A percentile compares a stretch with the other conserved stretches of the same genome.
Conservation (phyloP, 2,329 filamentous ascomycete species). For the Elsinoe arachidis region DNA sequence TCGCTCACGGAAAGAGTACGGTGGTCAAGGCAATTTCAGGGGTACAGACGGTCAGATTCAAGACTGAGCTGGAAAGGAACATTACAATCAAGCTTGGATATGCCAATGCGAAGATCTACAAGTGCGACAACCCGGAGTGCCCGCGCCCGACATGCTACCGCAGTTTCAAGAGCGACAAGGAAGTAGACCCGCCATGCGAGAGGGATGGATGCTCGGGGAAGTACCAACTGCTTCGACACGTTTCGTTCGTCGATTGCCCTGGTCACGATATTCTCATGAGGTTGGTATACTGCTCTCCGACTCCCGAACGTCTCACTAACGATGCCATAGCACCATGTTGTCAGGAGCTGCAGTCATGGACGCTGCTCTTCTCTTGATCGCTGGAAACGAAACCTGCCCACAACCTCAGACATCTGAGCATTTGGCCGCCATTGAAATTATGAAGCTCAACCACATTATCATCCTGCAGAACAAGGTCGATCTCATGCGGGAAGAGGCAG, state of each 20-base stretch:
- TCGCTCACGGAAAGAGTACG: constrained; percentile 97
- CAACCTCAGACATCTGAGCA: constrained; percentile 98
- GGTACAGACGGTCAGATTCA: constrained; percentile 97
- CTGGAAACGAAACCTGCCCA: constrained; percentile 95
- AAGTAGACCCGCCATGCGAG: constrained; percentile 93
- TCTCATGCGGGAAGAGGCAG: constrained; percentile 91
- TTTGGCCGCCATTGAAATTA: constrained; percentile 97
- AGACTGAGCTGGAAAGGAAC: constrained; percentile 98
- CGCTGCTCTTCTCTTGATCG: constrained; percentile 88
- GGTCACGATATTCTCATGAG: constrained; percentile 99
- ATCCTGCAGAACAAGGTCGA: constrained; percentile 99
- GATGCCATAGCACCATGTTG: constrained; percentile 70
- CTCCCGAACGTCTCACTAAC: neutral
- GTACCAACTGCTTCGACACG: constrained; percentile 82
- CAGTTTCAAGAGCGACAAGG: constrained; percentile 98
- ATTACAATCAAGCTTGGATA: constrained; percentile 99
- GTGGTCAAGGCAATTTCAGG: constrained; percentile 99
- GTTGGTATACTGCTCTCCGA: neutral
- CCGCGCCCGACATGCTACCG: constrained; percentile 91
- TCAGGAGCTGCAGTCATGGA: constrained; percentile 99
- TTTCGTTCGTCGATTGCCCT: constrained; percentile 98
- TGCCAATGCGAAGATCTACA: constrained; percentile 98
- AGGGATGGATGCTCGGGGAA: constrained; percentile 80
- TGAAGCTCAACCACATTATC: constrained; percentile 99
- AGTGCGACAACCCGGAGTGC: constrained; percentile 87